These are phyloP conservation scores for Fallopia convolvulus DNA, from an alignment of 148 eudicot genomes.

Conservation along the genomic window DNA sequence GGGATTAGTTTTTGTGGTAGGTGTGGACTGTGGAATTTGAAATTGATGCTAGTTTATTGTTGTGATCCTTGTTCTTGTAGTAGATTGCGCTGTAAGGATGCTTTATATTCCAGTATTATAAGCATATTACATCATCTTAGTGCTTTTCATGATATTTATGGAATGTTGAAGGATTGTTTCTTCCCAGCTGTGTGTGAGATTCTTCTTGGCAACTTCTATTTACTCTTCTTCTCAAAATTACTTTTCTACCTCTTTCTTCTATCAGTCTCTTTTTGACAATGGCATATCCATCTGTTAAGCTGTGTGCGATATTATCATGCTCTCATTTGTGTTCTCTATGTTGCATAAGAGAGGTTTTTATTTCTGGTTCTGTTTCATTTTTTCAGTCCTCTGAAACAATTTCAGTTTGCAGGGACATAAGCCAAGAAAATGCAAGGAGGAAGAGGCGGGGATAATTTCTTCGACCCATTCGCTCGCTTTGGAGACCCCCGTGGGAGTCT, in stretches of 20 bases:
- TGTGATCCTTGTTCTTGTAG: background rate
- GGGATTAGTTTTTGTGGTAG: background rate
- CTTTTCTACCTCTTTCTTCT: background rate
- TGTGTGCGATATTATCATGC: background rate
- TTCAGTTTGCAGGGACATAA: slow-evolving; percentile 5
- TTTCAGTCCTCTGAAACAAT: background rate
- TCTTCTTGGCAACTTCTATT: background rate
- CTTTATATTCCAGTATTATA: background rate
- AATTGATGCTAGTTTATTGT: too few relatives aligned
- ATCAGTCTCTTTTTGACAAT: too few relatives aligned
- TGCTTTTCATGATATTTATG: background rate
- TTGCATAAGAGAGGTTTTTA: background rate
- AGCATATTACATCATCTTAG: background rate
- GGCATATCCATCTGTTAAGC: background rate
- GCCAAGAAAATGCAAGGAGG: slow-evolving; percentile 13
- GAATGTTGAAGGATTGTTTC: background rate
- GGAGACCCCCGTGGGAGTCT: slow-evolving; percentile 34
- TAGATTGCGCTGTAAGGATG: background rate
- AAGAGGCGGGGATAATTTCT: background rate
- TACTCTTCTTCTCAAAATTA: background rate
- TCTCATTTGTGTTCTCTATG: background rate
- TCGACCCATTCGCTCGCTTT: slow-evolving; percentile 26
- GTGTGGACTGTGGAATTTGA: background rate
- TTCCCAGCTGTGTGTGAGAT: background rate
- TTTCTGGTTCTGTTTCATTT: background rate